Conservation (phyloP, 1,139 yeast species). For the Taphrina wiesneri region DNA sequence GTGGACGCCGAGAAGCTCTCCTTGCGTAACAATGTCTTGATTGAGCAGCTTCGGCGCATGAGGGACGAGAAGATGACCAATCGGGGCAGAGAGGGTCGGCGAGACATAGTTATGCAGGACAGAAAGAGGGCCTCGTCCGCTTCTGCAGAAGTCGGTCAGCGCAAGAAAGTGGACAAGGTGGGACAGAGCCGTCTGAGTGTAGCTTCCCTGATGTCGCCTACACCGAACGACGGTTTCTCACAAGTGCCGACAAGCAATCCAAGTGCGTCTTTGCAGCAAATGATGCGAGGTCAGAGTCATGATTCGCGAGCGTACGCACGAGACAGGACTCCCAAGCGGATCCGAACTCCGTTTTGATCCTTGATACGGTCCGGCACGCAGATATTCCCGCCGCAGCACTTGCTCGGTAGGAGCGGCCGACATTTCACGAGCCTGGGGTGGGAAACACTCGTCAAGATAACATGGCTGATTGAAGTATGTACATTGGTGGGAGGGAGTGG, state of each 20-base stretch:
- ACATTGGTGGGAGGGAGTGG: too few species aligned
- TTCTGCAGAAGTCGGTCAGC: constrained; percentile 15
- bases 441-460: too few species aligned
- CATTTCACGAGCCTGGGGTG: too few species aligned
- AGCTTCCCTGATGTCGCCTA: constrained; percentile 27
- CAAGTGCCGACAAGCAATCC: neutral
- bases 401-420: too few species aligned
- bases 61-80: constrained; percentile 7
- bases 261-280: neutral
- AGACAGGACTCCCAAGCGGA: constrained; percentile 1
- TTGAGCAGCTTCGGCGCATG: constrained; percentile 29
- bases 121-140: constrained; percentile 25
- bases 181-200: constrained; percentile 24
- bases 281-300: constrained; percentile 20
- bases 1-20: constrained; percentile 20
- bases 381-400: too few species aligned
- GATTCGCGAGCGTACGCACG: neutral
- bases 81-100: constrained; percentile 21
- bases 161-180: constrained; percentile 27
- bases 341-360: neutral
- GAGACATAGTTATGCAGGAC: constrained; percentile 11
- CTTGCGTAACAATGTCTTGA: constrained; percentile 22
- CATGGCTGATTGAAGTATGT: too few species aligned
- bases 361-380: too few species aligned
- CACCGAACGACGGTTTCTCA: neutral